Evolutionary conservation across 192 early-diverging fungal genomes (phyloP).

Genomic region (Funneliformis mosseae): DNA sequence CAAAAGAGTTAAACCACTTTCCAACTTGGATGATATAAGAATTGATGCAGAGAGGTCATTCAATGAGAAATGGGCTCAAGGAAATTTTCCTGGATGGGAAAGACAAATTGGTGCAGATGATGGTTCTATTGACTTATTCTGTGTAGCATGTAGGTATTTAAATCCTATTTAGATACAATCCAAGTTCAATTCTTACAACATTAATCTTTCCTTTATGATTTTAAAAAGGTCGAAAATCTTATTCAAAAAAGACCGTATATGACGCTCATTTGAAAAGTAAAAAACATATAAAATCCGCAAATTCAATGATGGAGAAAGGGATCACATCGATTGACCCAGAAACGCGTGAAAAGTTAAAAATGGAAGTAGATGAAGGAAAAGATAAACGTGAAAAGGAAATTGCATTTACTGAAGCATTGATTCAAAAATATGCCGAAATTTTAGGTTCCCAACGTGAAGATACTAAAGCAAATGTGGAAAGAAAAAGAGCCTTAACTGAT

Average conservation of each 20-base stretch:
- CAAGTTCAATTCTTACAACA: constrained; percentile 5
- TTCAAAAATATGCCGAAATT: constrained; percentile 61
- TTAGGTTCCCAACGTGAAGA: constrained; percentile 67
- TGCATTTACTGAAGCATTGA: constrained; percentile 64
- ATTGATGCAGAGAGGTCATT: constrained; percentile 55
- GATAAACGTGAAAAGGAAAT: constrained; percentile 58
- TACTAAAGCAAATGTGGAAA: constrained; percentile 84
- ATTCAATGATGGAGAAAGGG: constrained; percentile 44
- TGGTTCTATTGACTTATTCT: constrained; percentile 60
- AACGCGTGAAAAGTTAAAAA: constrained; percentile 35
- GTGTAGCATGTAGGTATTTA: constrained; percentile 60
- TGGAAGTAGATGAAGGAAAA: constrained; percentile 43
- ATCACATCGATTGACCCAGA: constrained; percentile 32
- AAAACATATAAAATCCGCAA: constrained; percentile 87
- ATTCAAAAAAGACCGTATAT: constrained; percentile 83
- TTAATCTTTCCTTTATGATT: not conserved
- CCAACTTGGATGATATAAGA: constrained; percentile 61
- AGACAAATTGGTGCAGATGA: constrained; percentile 44
- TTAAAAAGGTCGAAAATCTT: constrained; percentile 68
- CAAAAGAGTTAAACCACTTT: constrained; percentile 72
- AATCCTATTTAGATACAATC: constrained; percentile 3
- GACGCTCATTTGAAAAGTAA: constrained; percentile 85
- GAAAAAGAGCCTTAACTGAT: constrained; percentile 90
- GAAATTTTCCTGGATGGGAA: constrained; percentile 67
- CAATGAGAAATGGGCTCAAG: constrained; percentile 62